Percentiles rank a stretch among this genome's conserved stretches.
Conservation (phyloP, 306 rosid genomes). For the Medicago arabica region DNA sequence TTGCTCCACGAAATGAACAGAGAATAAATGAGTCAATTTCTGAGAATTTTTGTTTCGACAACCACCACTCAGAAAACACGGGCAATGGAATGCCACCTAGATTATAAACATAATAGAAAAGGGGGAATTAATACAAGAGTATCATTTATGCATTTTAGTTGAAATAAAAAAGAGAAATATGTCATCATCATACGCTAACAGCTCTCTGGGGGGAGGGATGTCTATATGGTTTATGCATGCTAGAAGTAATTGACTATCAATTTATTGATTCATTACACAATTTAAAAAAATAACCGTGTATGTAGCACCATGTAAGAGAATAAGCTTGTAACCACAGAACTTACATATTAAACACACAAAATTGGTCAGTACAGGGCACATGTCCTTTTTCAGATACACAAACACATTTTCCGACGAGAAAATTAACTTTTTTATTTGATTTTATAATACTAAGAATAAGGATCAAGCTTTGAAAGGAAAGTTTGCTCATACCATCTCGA, state of each 20-base stretch:
- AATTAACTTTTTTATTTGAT: constrained; percentile 9
- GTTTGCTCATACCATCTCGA: constrained; percentile 79
- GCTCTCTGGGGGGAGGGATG: background rate
- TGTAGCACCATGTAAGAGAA: background rate
- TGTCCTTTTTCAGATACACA: background rate
- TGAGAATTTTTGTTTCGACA: constrained; percentile 78
- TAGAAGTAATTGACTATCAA: background rate
- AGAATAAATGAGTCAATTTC: constrained; percentile 82
- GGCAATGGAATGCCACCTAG: constrained; percentile 91
- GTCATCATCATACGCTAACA: background rate
- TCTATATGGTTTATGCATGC: no score
- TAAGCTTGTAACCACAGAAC: constrained; percentile 8
- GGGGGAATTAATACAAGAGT: constrained; percentile 12
- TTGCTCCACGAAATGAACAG: constrained; percentile 74
- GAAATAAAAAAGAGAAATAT: constrained; percentile 21
- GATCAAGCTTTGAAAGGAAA: constrained; percentile 33
- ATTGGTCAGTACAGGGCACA: background rate
- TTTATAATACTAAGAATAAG: constrained; percentile 8
- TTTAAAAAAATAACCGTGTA: background rate
- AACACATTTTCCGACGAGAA: background rate
- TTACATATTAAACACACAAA: background rate
- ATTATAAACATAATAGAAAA: constrained; percentile 34
- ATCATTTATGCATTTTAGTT: constrained; percentile 31
- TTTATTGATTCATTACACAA: constrained; percentile 3
- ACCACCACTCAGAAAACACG: constrained; percentile 97